These are phyloP conservation scores for Epichloe gansuensis DNA, from an alignment of 2,329 filamentous ascomycete species.

Conservation along the genomic window DNA sequence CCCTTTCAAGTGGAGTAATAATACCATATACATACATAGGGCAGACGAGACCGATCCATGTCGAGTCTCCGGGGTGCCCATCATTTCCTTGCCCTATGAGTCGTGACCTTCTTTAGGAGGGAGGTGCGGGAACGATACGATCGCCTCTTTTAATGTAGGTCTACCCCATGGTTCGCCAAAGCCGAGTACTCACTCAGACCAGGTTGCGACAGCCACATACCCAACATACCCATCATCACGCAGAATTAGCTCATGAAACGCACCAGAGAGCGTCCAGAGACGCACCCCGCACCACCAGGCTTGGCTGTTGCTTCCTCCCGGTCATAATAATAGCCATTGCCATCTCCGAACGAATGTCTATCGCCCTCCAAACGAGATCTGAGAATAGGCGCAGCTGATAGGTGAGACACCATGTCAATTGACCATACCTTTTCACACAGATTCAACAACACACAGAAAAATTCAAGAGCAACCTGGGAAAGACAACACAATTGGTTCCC, in stretches of 20 bases:
- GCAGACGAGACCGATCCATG: no score
- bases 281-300: slow-evolving; percentile 1
- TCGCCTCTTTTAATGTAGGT: slow-evolving; percentile 9
- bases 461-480: not conserved
- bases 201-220: slow-evolving; percentile 3
- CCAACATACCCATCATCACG: not conserved
- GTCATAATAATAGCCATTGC: not conserved
- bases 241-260: not conserved
- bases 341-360: not conserved
- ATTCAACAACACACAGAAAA: not conserved
- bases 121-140: slow-evolving; percentile 21
- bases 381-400: not conserved
- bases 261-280: not conserved
- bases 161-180: slow-evolving; percentile 5
- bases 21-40: no score
- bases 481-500: not conserved
- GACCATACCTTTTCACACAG: not conserved
- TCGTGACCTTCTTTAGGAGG: slow-evolving; percentile 5
- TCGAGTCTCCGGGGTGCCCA: not conserved
- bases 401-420: not conserved
- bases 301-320: not conserved
- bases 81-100: not conserved
- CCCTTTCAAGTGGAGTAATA: no score
- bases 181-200: slow-evolving; percentile 3
- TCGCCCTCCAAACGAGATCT: not conserved